These are phyloP conservation scores for Beauveria brongniartii DNA, from an alignment of 2,329 filamentous ascomycete species.

Conservation along the genomic window DNA sequence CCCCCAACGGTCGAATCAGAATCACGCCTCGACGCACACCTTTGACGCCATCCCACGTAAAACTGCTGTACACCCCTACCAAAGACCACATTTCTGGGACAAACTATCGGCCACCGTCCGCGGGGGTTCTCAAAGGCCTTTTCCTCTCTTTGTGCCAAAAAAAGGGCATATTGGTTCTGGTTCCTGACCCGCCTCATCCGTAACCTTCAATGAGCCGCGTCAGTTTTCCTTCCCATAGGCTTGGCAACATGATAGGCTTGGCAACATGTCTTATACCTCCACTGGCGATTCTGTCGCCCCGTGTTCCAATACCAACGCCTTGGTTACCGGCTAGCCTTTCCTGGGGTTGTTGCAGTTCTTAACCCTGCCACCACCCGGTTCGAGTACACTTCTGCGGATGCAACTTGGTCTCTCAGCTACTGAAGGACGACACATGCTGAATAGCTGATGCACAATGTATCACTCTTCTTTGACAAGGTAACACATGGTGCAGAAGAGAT, in stretches of 20 bases:
- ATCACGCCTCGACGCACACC: background rate
- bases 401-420: background rate
- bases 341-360: background rate
- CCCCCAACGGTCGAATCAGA: background rate
- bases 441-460: background rate
- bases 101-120: background rate
- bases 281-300: background rate
- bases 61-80: background rate
- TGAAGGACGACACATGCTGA: background rate
- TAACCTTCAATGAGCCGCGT: background rate
- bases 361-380: slow-evolving; percentile 1
- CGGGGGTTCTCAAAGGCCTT: background rate
- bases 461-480: background rate
- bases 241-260: background rate
- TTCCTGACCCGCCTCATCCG: background rate
- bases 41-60: background rate
- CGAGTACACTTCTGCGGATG: background rate
- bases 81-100: background rate
- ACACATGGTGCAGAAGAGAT: background rate
- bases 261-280: background rate
- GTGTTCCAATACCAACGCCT: background rate
- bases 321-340: background rate
- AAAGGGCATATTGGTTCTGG: background rate
- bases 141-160: background rate
- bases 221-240: background rate